Evolutionary conservation across 148 eudicot species (phyloP), one percentile per base, ranked within the genome.

Genomic region (Selenicereus undatus): DNA sequence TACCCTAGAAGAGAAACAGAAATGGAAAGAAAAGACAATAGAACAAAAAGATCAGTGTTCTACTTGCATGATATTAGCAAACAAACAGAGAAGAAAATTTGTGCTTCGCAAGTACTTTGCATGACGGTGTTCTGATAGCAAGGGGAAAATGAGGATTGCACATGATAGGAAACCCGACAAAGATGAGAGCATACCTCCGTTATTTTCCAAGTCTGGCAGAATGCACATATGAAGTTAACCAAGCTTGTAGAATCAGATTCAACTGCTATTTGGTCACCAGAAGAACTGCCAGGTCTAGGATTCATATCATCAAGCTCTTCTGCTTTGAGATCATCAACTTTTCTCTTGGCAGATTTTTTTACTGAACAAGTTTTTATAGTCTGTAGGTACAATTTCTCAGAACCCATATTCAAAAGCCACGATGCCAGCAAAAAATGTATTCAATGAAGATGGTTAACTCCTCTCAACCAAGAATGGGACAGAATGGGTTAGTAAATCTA

Each of bases 201-300:
- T 74, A 82, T 54, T 80, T 82, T 86, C 80, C 91, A 85, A 73
- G 89, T 80, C 79, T 91, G 91, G 82, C 98, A 92, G 79, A 92
- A 92, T 20, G 82, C 93, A 88, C 98, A 94, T 66, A 71, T 70
- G 82, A 83, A 84, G 79, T 73, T 81, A 30, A 72, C 75, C 36
- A 80, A 72, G 79, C 71, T 65, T 43, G 81, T 30, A 68, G 83
- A 22, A 6, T 70, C 75, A n/a, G 21, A 73, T 45, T 64, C 81
- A 48, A 60, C 26, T 21, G 32, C 76, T 73, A 76, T 76, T 72
- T 82, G 79, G 56, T n/a, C 80, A 68, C 77, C 64, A 80, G 81
- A 51, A 74, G 77, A 35, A 68, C 74, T 76, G 73, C 51, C 71
- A 64, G 60, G 36, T 77, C 80, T 81, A 51, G 74, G 74, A 69